These are phyloP conservation scores for Candida hispaniensis DNA, from an alignment of 805 yeast species.

Conservation along the genomic window DNA sequence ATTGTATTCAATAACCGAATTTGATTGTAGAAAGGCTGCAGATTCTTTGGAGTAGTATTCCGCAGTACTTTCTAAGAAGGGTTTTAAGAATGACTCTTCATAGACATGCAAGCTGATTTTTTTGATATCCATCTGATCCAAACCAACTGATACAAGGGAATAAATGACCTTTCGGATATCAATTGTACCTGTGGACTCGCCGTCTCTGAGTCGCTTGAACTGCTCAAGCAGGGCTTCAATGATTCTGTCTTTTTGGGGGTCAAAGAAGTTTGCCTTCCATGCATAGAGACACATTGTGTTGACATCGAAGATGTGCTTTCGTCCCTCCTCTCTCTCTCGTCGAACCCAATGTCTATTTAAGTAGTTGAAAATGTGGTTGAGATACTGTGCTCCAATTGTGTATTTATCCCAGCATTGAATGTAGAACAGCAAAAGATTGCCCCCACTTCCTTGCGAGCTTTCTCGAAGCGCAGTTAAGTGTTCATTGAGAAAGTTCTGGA, in stretches of 20 bases:
- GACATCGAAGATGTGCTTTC: conserved; percentile 81
- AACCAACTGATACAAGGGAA: conserved; percentile 81
- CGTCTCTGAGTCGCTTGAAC: conserved; percentile 68
- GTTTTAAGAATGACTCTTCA: conserved; percentile 63
- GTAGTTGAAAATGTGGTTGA: conserved; percentile 89
- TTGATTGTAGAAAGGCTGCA: conserved; percentile 48
- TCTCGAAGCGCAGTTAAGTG: conserved; percentile 33
- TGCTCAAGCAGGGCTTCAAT: conserved; percentile 64
- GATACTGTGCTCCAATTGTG: conserved; percentile 80
- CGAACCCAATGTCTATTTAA: conserved; percentile 97
- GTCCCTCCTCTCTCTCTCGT: conserved; percentile 89
- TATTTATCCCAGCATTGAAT: conserved; percentile 82
- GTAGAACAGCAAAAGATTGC: conserved; percentile 68
- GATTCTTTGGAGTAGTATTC: conserved; percentile 61
- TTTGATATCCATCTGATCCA: conserved; percentile 81
- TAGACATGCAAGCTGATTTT: conserved; percentile 76
- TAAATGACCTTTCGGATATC: conserved; percentile 64
- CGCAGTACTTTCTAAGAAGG: conserved; percentile 51
- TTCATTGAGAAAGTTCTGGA: conserved; percentile 52
- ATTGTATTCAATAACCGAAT: conserved; percentile 86
- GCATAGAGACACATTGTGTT: conserved; percentile 76
- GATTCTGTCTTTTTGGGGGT: conserved; percentile 47
- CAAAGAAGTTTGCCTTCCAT: conserved; percentile 81
- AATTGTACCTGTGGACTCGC: conserved; percentile 57
- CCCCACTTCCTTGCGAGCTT: conserved; percentile 39